Conservation (phyloP, 1,139 yeast species). For the Wickerhamomyces sp. region DNA sequence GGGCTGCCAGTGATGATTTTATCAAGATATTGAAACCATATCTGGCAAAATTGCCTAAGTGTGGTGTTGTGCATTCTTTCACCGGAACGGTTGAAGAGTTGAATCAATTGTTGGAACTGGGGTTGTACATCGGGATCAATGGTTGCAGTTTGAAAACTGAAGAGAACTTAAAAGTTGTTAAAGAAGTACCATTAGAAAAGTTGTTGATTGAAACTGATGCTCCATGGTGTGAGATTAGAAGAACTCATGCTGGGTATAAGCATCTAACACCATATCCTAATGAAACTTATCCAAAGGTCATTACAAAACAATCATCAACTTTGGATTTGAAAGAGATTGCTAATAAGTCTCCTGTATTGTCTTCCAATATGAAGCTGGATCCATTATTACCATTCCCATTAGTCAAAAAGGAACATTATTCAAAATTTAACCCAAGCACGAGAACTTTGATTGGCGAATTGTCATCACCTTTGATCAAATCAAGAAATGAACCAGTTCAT, state of each 20-base stretch:
- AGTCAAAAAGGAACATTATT: conserved; percentile 60
- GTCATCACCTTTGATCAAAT: conserved; percentile 59
- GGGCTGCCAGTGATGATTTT: conserved; percentile 85
- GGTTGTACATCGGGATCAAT: conserved; percentile 75
- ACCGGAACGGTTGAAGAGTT: conserved; percentile 65
- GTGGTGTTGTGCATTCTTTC: conserved; percentile 80
- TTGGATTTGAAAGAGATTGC: conserved; percentile 6
- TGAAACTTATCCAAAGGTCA: conserved; percentile 44
- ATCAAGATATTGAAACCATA: conserved; percentile 55
- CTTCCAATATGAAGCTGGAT: conserved; percentile 25
- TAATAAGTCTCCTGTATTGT: not conserved
- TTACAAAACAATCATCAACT: conserved; percentile 15
- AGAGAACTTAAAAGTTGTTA: conserved; percentile 66
- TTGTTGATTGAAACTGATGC: conserved; percentile 91
- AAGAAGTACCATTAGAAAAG: conserved; percentile 58
- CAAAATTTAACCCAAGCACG: conserved; percentile 21
- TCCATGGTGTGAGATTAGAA: conserved; percentile 96
- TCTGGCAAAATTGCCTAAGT: conserved; percentile 31
- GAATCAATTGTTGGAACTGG: conserved; percentile 44
- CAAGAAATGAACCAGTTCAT: conserved; percentile 88
- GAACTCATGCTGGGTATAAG: conserved; percentile 70
- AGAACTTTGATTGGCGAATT: conserved; percentile 27
- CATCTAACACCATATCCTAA: conserved; percentile 51
- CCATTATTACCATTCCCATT: conserved; percentile 55
- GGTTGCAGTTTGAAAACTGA: conserved; percentile 87